Evolutionary conservation across 1,139 yeast species (phyloP), one percentile per base, ranked within the genome.

Genomic region (Ogataea hybrid): DNA sequence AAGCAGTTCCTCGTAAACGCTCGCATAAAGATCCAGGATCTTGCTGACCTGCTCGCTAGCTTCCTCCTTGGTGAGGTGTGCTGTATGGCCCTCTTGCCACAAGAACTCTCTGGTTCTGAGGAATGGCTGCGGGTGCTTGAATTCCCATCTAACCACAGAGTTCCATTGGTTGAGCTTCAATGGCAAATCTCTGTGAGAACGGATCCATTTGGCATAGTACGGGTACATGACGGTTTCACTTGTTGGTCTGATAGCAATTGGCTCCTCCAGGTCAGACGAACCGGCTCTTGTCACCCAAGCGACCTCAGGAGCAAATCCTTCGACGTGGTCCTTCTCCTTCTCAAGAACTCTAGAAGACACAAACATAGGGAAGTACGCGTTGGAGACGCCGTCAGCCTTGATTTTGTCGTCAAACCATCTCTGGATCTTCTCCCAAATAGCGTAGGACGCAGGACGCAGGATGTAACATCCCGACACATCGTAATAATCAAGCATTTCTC

Each of bases 21-120:
- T 79, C 49, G 84, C 83, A 67, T 94, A 94, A 69, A 79, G 82
- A 52, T 87, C 94, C 63, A 92, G 78, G 59, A 94, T 89, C 65
- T 84, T 84, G 57, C 79, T 65, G 22, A 92, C 98, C 71, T 94
- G 98, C 46, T 71, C 72, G 48, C 77, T 75, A 29, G 98, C 97
- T 46, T 77, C 90, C 46, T 81, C 84, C 54, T 71, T 70, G 46
- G 94, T 84, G 63, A 92, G 77, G 64, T 87, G 96, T 42, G 96
- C 98, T 41, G 98, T 94, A 71, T 94, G 99, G 54, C 99, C 99
- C 71, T 94, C 99, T 72, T 94, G 99, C 99, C 99, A 94, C 67
- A 94, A 76, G 71, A 94, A 94, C 70, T 94, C 99, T 71, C 99
- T 84, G 12, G 98, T 94, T 77, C 99, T 86, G 63, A 94, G 73